Percentiles rank a stretch among this genome's conserved stretches.
Evolutionary conservation across 306 rosid genomes (phyloP).

Genomic region (Prunus davidiana): DNA sequence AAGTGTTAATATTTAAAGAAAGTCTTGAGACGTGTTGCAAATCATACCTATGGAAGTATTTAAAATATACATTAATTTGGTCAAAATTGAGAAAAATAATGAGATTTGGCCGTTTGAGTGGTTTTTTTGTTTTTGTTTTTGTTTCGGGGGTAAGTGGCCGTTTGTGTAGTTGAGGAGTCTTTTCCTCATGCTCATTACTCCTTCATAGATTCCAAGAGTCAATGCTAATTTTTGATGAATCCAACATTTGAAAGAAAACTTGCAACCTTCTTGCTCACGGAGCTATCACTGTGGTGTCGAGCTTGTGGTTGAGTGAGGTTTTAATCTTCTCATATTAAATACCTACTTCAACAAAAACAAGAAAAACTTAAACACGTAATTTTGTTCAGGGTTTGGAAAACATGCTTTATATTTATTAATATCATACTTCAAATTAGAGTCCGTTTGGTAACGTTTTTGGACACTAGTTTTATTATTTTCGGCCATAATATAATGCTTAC

Average conservation of each 20-base stretch:
- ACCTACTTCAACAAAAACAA: no score
- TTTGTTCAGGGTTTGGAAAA: no score
- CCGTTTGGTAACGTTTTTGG: no score
- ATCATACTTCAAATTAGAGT: no score
- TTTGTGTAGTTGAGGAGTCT: conserved; percentile 22
- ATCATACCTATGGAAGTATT: not conserved
- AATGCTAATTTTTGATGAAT: not conserved
- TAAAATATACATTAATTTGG: not conserved
- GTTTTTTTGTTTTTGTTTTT: not conserved
- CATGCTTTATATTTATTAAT: no score
- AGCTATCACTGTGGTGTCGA: not conserved
- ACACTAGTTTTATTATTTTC: no score
- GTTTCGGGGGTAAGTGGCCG: not conserved
- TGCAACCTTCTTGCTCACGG: no score
- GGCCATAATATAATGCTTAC: no score
- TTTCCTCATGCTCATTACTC: not conserved
- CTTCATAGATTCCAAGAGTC: conserved; percentile 33
- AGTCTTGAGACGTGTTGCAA: no score
- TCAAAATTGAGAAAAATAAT: not conserved
- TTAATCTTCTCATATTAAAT: not conserved
- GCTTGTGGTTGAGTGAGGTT: not conserved
- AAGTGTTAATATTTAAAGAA: no score
- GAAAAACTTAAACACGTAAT: no score
- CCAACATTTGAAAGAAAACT: not conserved
- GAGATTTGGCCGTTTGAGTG: not conserved